Evolutionary conservation across 2,329 filamentous ascomycete genomes (phyloP).

Genomic region (Trichoderma atrobrunneum): DNA sequence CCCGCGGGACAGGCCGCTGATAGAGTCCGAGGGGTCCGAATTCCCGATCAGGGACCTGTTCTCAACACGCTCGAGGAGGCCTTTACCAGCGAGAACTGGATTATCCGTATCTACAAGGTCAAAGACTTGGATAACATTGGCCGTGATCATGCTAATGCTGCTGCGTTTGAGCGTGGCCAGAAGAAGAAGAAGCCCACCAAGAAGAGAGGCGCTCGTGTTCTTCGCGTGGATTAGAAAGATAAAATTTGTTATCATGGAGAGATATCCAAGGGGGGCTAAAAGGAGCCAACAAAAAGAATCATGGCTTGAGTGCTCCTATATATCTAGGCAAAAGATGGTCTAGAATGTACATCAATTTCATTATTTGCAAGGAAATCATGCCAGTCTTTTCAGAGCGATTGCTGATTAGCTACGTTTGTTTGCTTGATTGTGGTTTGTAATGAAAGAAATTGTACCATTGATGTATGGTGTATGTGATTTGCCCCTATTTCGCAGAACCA

Average conservation of each 20-base stretch:
- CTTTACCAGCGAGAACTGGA: slow-evolving; percentile 99
- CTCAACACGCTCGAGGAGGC: slow-evolving; percentile 92
- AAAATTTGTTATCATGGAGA: not conserved
- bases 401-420: not conserved
- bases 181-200: slow-evolving; percentile 79
- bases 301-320: slow-evolving; percentile 24
- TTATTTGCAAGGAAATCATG: slow-evolving; percentile 24
- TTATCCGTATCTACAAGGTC: slow-evolving; percentile 99
- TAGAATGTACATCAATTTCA: slow-evolving; percentile 40
- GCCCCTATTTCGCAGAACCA: not conserved
- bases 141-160: slow-evolving; percentile 71
- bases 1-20: slow-evolving; percentile 86
- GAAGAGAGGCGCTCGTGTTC: slow-evolving; percentile 67
- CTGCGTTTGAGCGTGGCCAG: slow-evolving; percentile 72
- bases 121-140: slow-evolving; percentile 97
- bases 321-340: slow-evolving; percentile 35
- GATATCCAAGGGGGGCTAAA: slow-evolving; percentile 15
- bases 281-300: slow-evolving; percentile 24
- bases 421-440: not conserved
- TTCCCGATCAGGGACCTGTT: slow-evolving; percentile 81
- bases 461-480: not conserved
- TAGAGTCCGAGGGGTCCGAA: slow-evolving; percentile 74
- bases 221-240: slow-evolving; percentile 64
- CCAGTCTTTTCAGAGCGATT: not conserved
- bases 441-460: not conserved